These are phyloP conservation scores for Chytriomyces sp. DNA, from an alignment of 192 early-diverging fungal species.

Conservation along the genomic window DNA sequence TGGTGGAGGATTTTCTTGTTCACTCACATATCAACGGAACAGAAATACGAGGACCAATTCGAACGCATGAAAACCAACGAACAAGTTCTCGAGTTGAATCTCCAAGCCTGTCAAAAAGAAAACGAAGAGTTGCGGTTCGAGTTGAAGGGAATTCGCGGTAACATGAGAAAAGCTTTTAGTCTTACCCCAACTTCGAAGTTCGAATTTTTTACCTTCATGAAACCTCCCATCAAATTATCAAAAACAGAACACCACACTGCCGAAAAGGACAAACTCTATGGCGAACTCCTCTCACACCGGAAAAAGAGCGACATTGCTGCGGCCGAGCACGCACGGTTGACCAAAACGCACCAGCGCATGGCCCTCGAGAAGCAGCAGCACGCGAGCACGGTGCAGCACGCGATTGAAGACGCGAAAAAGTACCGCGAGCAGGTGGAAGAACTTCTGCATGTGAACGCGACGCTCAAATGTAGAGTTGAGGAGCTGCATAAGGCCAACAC, in stretches of 20 bases:
- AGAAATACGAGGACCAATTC: constrained; percentile 31
- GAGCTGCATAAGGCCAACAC: constrained; percentile 40
- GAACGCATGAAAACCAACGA: constrained; percentile 28
- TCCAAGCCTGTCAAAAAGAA: constrained; percentile 28
- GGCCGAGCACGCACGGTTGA: constrained; percentile 30
- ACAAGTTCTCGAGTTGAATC: constrained; percentile 23
- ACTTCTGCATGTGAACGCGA: constrained; percentile 45
- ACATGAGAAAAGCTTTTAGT: not conserved
- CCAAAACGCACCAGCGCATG: constrained; percentile 37
- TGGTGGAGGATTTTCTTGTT: too few relatives aligned
- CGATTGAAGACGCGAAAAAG: constrained; percentile 30
- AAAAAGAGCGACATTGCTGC: constrained; percentile 38
- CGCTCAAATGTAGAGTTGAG: constrained; percentile 33
- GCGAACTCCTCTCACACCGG: constrained; percentile 40
- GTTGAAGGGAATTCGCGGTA: constrained; percentile 17
- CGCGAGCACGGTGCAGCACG: constrained; percentile 5
- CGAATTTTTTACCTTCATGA: not conserved
- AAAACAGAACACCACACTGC: constrained; percentile 32
- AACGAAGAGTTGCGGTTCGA: constrained; percentile 17
- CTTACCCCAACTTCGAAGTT: not conserved
- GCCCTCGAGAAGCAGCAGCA: constrained; percentile 40
- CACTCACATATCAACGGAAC: too few relatives aligned
- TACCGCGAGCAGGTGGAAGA: constrained; percentile 50
- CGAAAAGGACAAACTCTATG: constrained; percentile 51
- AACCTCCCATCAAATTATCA: not conserved